Conservation (phyloP, 768 basidiomycete genomes). For the Leccinum rimulosum region DNA sequence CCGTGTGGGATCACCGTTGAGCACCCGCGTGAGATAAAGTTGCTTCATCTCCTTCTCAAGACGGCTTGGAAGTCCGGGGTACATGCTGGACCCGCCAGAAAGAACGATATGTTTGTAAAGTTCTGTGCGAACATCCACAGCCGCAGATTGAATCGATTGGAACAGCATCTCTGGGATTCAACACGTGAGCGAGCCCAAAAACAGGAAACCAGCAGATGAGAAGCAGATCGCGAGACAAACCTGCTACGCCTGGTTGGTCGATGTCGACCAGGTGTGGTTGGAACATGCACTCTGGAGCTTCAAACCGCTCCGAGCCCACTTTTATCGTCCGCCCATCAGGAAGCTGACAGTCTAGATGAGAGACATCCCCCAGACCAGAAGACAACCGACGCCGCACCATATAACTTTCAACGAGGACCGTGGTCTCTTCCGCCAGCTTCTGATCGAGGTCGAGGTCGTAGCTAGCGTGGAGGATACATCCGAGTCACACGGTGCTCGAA, state of each 20-base stretch:
- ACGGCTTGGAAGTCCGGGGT: constrained; percentile 93
- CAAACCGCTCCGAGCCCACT: constrained; percentile 97
- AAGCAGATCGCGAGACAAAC: constrained; percentile 39
- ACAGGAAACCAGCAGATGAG: neutral
- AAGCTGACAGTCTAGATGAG: constrained; percentile 47
- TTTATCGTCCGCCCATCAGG: constrained; percentile 96
- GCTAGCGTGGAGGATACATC: constrained; percentile 37
- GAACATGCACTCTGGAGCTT: constrained; percentile 99
- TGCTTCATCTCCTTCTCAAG: constrained; percentile 99
- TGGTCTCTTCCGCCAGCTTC: constrained; percentile 91
- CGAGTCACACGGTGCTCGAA: neutral
- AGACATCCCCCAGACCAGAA: neutral
- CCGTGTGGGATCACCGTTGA: constrained; percentile 77
- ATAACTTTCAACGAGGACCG: constrained; percentile 93
- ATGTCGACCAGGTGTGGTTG: constrained; percentile 97
- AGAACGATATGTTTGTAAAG: constrained; percentile 98
- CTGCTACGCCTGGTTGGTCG: constrained; percentile 95
- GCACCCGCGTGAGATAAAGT: constrained; percentile 89
- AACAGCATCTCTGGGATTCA: constrained; percentile 80
- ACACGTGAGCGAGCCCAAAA: neutral
- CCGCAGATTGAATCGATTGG: constrained; percentile 89
- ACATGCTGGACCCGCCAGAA: constrained; percentile 98
- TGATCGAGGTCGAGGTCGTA: constrained; percentile 98
- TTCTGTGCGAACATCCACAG: constrained; percentile 85
- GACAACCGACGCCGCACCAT: constrained; percentile 55